phyloP scores from a whole-genome alignment of 176 grass and related monocot genomes.

The Saccharum officinarum region DNA sequence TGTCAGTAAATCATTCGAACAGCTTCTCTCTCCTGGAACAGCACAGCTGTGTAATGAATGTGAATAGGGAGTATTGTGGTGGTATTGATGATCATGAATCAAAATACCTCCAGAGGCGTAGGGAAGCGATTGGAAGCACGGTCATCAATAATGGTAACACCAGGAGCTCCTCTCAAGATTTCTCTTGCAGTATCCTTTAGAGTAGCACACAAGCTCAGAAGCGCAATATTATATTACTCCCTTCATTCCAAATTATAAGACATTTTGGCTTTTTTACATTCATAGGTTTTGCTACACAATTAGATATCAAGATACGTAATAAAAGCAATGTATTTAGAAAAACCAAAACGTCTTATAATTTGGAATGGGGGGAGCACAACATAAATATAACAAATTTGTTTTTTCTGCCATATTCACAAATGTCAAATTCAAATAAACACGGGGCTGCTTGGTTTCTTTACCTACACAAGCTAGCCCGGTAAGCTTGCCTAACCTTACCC shows the following conservation, averaged over 20 bases:
- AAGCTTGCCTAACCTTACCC: no score
- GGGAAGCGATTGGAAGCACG: constrained; percentile 76
- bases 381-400: constrained; percentile 11
- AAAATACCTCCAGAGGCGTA: constrained; percentile 74
- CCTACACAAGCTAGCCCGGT: no score
- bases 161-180: constrained; percentile 82
- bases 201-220: constrained; percentile 48
- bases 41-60: background rate
- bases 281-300: no score
- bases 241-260: no score
- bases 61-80: background rate
- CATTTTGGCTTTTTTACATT: no score
- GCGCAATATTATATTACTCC: background rate
- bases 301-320: no score
- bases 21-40: background rate
- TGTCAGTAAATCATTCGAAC: background rate
- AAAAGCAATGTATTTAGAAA: no score
- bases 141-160: constrained; percentile 80
- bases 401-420: background rate
- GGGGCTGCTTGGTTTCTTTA: no score
- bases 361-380: background rate
- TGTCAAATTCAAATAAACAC: background rate
- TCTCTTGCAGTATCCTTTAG: constrained; percentile 78
- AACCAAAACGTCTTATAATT: no score
- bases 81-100: background rate